A percentile compares a stretch with the other conserved stretches of the same genome.
Conservation (phyloP, 2,329 filamentous ascomycete species). For the Acrocalymma vagum region DNA sequence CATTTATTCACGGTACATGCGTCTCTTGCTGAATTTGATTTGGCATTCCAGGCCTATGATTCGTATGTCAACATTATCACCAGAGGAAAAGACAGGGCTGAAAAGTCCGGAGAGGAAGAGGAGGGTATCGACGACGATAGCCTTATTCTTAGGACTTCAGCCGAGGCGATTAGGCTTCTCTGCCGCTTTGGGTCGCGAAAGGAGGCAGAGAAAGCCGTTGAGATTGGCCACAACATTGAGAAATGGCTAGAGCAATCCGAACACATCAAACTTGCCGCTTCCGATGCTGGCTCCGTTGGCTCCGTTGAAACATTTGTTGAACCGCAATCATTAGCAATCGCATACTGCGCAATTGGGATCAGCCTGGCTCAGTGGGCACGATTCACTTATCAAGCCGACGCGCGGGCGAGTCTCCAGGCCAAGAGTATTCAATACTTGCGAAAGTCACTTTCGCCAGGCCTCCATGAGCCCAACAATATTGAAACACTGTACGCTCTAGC, state of each 20-base stretch:
- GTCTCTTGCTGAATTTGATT: constrained; percentile 87
- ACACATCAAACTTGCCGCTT: constrained; percentile 29
- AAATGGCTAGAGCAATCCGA: constrained; percentile 72
- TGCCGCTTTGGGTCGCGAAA: constrained; percentile 80
- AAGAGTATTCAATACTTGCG: constrained; percentile 81
- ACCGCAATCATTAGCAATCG: constrained; percentile 65
- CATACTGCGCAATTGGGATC: constrained; percentile 86
- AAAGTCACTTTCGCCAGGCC: constrained; percentile 73
- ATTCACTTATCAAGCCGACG: constrained; percentile 77
- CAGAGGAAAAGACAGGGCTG: constrained; percentile 82
- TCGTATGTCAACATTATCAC: constrained; percentile 90
- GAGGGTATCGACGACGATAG: constrained; percentile 80
- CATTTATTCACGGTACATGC: constrained; percentile 89
- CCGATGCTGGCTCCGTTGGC: constrained; percentile 33
- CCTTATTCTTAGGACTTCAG: constrained; percentile 77
- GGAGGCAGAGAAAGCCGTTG: constrained; percentile 80
- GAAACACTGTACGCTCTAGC: constrained; percentile 83
- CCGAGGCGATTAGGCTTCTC: constrained; percentile 80
- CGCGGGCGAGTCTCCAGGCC: constrained; percentile 75
- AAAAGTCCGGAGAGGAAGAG: constrained; percentile 75
- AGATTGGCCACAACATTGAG: constrained; percentile 75
- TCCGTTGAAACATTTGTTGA: constrained; percentile 58
- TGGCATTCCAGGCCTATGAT: constrained; percentile 89
- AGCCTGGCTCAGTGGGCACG: constrained; percentile 88
- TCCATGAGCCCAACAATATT: constrained; percentile 72